These are phyloP conservation scores for Ascochyta pisi DNA, from an alignment of 2,329 filamentous ascomycete genomes.

Conservation along the genomic window DNA sequence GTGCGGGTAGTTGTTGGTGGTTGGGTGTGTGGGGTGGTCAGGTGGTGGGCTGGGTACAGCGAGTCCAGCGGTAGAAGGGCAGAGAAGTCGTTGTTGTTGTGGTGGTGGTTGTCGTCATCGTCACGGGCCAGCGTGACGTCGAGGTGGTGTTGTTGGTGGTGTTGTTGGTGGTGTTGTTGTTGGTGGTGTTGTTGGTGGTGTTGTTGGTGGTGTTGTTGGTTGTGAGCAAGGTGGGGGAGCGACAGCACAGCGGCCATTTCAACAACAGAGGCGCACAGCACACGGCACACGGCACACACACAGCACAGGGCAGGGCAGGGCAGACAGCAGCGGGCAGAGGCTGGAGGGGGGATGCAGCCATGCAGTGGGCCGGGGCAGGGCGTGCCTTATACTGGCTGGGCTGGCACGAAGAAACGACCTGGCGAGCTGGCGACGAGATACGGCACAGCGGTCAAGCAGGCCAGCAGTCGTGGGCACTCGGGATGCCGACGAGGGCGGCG, in stretches of 20 bases:
- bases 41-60: not conserved
- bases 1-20: no score
- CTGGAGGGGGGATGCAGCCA: not conserved
- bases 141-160: not conserved
- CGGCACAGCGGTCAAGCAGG: slow-evolving; percentile 6
- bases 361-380: slow-evolving; percentile 2
- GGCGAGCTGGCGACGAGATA: slow-evolving; percentile 10
- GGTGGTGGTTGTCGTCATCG: not conserved
- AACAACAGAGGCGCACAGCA: not conserved
- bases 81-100: no score
- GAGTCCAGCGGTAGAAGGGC: not conserved
- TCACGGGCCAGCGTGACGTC: slow-evolving; percentile 2
- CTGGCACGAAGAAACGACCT: slow-evolving; percentile 25
- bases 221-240: no score
- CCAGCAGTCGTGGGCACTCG: slow-evolving; percentile 3
- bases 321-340: not conserved
- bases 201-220: not conserved
- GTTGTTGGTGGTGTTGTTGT: not conserved
- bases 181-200: not conserved
- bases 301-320: not conserved
- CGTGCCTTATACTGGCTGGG: slow-evolving; percentile 13
- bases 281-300: not conserved
- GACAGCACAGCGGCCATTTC: slow-evolving; percentile 2
- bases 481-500: slow-evolving; percentile 19
- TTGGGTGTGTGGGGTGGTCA: not conserved